Evolutionary conservation across 139 green algal species (phyloP).

Genomic region (Chlorella sp.): DNA sequence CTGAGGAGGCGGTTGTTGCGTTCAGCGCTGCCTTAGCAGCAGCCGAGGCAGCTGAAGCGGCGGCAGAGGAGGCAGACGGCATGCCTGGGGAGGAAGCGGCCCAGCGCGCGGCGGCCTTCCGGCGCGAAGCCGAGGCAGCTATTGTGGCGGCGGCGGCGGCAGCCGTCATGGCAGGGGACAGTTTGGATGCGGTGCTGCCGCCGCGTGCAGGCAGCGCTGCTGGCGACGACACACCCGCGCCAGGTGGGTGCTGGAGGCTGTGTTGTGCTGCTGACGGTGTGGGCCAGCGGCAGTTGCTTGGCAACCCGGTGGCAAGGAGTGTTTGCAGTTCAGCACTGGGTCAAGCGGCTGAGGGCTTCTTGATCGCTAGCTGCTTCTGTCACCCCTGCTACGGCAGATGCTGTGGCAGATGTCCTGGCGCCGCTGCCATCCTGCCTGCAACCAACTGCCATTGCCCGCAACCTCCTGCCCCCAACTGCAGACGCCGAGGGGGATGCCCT

Average conservation of each 20-base stretch:
- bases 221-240: too few relatives aligned
- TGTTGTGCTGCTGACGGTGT: neutral
- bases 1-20: neutral
- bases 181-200: neutral
- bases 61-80: neutral
- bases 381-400: too few relatives aligned
- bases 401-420: neutral
- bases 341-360: too few relatives aligned
- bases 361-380: too few relatives aligned
- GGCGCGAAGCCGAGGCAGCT: neutral
- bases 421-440: too few relatives aligned
- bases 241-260: neutral
- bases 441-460: too few relatives aligned
- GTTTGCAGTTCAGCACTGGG: too few relatives aligned
- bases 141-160: constrained; percentile 15
- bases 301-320: too few relatives aligned
- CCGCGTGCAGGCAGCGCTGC: too few relatives aligned
- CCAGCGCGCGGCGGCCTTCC: constrained; percentile 11
- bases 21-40: neutral
- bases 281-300: too few relatives aligned
- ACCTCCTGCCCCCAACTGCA: too few relatives aligned
- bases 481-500: too few relatives aligned
- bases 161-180: neutral
- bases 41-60: neutral
- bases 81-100: neutral